Evolutionary conservation across 1,139 yeast genomes (phyloP).

Genomic region (Hemisphaericaspora lyxosophila): DNA sequence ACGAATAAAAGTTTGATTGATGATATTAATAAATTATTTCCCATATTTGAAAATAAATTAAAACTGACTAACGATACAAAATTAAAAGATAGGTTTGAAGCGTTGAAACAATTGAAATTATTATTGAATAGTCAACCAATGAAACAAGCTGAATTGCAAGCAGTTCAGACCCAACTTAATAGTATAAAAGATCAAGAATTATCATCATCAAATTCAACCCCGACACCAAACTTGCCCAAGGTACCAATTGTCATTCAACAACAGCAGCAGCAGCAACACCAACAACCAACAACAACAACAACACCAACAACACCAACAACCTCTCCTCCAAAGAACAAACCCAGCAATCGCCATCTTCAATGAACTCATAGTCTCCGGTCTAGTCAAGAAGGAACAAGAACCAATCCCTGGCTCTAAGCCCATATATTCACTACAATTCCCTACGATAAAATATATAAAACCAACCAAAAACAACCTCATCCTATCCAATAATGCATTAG

Average conservation of each 20-base stretch:
- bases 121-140: slow-evolving; percentile 40
- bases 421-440: slow-evolving; percentile 36
- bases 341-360: slow-evolving; percentile 26
- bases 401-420: slow-evolving; percentile 45
- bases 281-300: slow-evolving; percentile 6
- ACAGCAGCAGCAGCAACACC: slow-evolving; percentile 8
- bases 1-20: slow-evolving; percentile 33
- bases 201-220: slow-evolving; percentile 10
- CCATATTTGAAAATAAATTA: slow-evolving; percentile 35
- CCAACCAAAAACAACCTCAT: slow-evolving; percentile 9
- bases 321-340: slow-evolving; percentile 12
- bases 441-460: slow-evolving; percentile 30
- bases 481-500: slow-evolving; percentile 28
- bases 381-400: slow-evolving; percentile 42
- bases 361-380: slow-evolving; percentile 36
- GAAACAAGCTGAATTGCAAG: slow-evolving; percentile 41
- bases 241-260: too few species aligned
- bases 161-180: slow-evolving; percentile 36
- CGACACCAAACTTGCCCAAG: too few species aligned
- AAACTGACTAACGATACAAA: slow-evolving; percentile 32
- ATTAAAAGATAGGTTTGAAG: slow-evolving; percentile 38
- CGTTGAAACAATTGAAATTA: slow-evolving; percentile 43
- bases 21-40: slow-evolving; percentile 46
- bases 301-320: slow-evolving; percentile 9
- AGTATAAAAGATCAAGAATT: slow-evolving; percentile 35